These are phyloP conservation scores for Komagataella pseudopastoris DNA, from an alignment of 805 yeast genomes.

Conservation along the genomic window DNA sequence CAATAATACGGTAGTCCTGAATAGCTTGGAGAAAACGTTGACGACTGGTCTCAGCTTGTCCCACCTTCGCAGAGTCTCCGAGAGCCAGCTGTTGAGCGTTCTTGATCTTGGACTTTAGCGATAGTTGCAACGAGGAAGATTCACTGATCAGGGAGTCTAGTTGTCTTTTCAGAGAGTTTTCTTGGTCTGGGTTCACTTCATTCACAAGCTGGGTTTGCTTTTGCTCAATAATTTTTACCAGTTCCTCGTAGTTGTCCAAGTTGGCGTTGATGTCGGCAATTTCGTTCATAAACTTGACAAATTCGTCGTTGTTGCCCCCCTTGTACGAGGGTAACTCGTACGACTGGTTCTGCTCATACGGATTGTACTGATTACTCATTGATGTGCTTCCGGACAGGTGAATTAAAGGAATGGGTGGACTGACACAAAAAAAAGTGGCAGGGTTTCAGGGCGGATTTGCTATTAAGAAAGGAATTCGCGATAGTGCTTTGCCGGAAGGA, in stretches of 20 bases:
- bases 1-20: conserved; percentile 76
- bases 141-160: conserved; percentile 68
- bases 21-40: conserved; percentile 75
- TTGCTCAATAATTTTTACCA: conserved; percentile 55
- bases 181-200: conserved; percentile 61
- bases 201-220: conserved; percentile 59
- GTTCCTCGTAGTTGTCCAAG: conserved; percentile 55
- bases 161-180: conserved; percentile 55
- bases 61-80: conserved; percentile 66
- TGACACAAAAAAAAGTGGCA: neutral
- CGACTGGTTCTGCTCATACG: conserved; percentile 4
- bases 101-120: conserved; percentile 66
- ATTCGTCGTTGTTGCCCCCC: conserved; percentile 13
- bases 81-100: conserved; percentile 58
- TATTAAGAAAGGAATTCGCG: neutral
- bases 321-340: conserved; percentile 6
- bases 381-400: neutral
- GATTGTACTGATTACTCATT: conserved; percentile 3
- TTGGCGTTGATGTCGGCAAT: conserved; percentile 56
- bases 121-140: conserved; percentile 64
- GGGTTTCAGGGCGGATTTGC: neutral
- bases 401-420: neutral
- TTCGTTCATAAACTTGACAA: conserved; percentile 54
- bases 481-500: neutral
- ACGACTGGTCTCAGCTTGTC: conserved; percentile 84